A percentile compares a stretch with the other conserved stretches of the same genome.
phyloP scores from a whole-genome alignment of 2,329 filamentous ascomycete genomes.

The Colletotrichum tamarilloi region DNA sequence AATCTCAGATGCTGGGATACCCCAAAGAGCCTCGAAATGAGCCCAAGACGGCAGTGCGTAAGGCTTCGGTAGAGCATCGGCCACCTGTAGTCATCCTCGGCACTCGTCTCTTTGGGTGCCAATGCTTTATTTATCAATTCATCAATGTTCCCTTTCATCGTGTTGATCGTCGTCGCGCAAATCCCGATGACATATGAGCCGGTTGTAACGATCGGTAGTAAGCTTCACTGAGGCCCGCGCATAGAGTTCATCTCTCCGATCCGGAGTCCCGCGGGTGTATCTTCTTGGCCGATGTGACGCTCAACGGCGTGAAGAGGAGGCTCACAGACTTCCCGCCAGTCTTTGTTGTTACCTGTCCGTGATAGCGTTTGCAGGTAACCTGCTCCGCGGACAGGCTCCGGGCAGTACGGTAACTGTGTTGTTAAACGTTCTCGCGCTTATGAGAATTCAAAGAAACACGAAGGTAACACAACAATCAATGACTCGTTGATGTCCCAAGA shows the following conservation, averaged over 20 bases:
- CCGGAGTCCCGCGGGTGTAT: slow-evolving; percentile 1
- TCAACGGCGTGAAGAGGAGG: not conserved
- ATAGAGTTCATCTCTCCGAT: not conserved
- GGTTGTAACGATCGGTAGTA: not conserved
- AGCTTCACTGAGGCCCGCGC: not conserved
- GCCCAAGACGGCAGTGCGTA: not conserved
- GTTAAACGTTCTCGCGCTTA: not conserved
- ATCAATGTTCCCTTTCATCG: not conserved
- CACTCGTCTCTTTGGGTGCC: not conserved
- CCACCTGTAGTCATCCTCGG: not conserved
- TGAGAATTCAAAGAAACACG: not conserved
- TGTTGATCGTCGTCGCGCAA: not conserved
- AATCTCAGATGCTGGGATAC: not conserved
- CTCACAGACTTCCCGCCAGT: slow-evolving; percentile 2
- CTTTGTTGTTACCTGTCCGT: not conserved
- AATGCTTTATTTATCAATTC: not conserved
- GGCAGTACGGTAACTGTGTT: not conserved
- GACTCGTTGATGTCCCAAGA: not conserved
- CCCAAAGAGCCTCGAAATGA: not conserved
- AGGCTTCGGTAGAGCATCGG: not conserved
- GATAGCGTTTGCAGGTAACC: not conserved
- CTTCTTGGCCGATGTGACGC: slow-evolving; percentile 4
- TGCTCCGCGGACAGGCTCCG: not conserved
- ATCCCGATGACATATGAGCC: not conserved
- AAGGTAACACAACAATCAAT: not conserved